Conservation (phyloP, 768 basidiomycete species). For the Pholiota microspora region DNA sequence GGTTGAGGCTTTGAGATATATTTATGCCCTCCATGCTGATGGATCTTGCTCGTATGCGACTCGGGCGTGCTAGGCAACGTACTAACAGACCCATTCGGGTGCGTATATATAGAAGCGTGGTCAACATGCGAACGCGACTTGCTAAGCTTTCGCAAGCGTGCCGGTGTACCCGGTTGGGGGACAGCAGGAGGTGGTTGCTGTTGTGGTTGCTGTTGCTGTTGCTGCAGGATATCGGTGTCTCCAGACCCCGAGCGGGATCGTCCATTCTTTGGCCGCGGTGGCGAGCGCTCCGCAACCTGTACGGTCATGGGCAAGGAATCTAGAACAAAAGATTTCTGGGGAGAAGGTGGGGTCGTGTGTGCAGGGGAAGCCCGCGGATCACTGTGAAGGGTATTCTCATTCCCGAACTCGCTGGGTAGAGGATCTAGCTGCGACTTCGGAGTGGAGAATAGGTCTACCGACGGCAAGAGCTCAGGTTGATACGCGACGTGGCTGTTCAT, state of each 20-base stretch:
- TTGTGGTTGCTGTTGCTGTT: neutral
- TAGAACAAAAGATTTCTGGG: slow-evolving; percentile 1
- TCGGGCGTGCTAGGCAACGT: slow-evolving; percentile 17
- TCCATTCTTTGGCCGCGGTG: slow-evolving; percentile 4
- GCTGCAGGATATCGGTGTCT: neutral
- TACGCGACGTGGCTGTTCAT: neutral
- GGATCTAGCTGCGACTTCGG: slow-evolving; percentile 12
- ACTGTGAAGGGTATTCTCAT: neutral
- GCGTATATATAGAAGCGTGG: slow-evolving; percentile 9
- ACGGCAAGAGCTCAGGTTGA: slow-evolving; percentile 10
- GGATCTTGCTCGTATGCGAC: slow-evolving; percentile 1
- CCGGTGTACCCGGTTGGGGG: slow-evolving; percentile 16
- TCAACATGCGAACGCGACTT: slow-evolving; percentile 21
- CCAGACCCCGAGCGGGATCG: slow-evolving; percentile 10
- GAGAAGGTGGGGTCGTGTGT: slow-evolving; percentile 7
- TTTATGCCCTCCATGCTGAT: slow-evolving; percentile 16
- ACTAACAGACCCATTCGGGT: slow-evolving; percentile 16
- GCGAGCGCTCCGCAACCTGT: slow-evolving; percentile 9
- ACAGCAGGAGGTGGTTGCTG: slow-evolving; percentile 6
- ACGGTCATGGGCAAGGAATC: slow-evolving; percentile 2
- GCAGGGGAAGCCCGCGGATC: slow-evolving; percentile 8
- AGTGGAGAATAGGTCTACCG: slow-evolving; percentile 16
- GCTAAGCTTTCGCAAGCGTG: slow-evolving; percentile 26
- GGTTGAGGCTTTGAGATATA: slow-evolving; percentile 13
- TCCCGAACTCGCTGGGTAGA: slow-evolving; percentile 8